Conservation (phyloP, 148 eudicot species). For the Fagopyrum homotropicum region DNA sequence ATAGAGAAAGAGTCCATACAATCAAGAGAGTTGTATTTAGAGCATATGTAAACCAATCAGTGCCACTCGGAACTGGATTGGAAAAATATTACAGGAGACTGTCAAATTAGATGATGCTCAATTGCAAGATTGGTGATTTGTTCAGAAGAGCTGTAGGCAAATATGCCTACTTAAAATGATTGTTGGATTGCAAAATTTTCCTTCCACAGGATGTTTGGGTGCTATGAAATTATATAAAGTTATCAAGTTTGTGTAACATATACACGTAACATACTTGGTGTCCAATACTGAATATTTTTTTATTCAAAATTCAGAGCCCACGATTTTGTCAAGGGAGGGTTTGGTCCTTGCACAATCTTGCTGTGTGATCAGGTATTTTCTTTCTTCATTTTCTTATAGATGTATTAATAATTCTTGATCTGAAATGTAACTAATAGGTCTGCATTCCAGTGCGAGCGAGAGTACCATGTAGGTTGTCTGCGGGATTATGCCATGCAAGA, state of each 20-base stretch:
- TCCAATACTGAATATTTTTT: neutral
- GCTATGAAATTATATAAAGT: neutral
- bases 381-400: neutral
- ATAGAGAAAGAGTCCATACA: neutral
- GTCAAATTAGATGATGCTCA: neutral
- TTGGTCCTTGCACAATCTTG: slow-evolving; percentile 64
- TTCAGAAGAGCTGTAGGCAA: neutral
- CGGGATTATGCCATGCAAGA: slow-evolving; percentile 43
- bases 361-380: slow-evolving; percentile 73
- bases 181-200: neutral
- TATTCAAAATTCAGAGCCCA: slow-evolving; percentile 35
- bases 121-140: neutral
- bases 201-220: neutral
- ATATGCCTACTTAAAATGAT: too few relatives aligned
- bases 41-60: too few relatives aligned
- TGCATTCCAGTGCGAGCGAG: slow-evolving; percentile 60
- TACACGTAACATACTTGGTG: neutral
- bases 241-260: neutral
- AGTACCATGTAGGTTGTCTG: slow-evolving; percentile 76
- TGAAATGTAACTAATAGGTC: slow-evolving; percentile 20
- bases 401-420: neutral
- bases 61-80: too few relatives aligned
- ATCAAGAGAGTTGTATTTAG: too few relatives aligned
- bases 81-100: neutral
- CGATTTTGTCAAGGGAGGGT: slow-evolving; percentile 56